Percentiles rank a stretch among this genome's conserved stretches.
Evolutionary conservation across 2,329 filamentous ascomycete genomes (phyloP).

Genomic region (Capronia americana): DNA sequence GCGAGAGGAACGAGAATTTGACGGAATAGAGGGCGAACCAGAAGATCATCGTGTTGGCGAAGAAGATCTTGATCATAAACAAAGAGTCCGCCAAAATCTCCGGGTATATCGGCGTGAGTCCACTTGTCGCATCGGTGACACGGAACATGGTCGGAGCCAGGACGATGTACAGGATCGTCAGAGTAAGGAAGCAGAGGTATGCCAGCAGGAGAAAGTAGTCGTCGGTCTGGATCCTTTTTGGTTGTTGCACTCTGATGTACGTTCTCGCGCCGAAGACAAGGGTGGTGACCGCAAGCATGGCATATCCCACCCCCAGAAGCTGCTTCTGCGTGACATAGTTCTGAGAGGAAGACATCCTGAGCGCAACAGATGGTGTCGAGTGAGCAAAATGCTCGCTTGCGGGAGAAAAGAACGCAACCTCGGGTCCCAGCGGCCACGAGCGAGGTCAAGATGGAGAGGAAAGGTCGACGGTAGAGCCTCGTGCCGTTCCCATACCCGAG

Average conservation of each 20-base stretch:
- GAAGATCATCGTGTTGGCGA: conserved; percentile 48
- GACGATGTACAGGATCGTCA: conserved; percentile 45
- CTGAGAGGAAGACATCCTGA: conserved; percentile 25
- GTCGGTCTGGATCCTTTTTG: conserved; percentile 40
- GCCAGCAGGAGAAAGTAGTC: conserved; percentile 42
- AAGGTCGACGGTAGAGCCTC: background rate
- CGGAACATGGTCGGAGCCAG: conserved; percentile 45
- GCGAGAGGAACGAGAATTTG: conserved; percentile 49
- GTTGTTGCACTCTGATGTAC: conserved; percentile 30
- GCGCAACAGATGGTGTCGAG: conserved; percentile 1
- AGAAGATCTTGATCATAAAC: conserved; percentile 48
- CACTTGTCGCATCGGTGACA: conserved; percentile 40
- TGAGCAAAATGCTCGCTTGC: background rate
- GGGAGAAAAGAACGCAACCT: background rate
- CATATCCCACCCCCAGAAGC: conserved; percentile 28
- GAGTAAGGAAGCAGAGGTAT: conserved; percentile 42
- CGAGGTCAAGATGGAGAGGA: background rate
- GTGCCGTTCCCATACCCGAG: background rate
- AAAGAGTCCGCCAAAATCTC: conserved; percentile 44
- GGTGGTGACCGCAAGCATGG: conserved; percentile 37
- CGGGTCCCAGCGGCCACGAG: background rate
- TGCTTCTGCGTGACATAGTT: conserved; percentile 24
- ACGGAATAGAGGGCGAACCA: conserved; percentile 48
- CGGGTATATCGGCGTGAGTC: conserved; percentile 41
- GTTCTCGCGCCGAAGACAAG: conserved; percentile 34